Evolutionary conservation across 352 stramenopile genomes (phyloP).

Genomic region (Phytophthora pistaciae): DNA sequence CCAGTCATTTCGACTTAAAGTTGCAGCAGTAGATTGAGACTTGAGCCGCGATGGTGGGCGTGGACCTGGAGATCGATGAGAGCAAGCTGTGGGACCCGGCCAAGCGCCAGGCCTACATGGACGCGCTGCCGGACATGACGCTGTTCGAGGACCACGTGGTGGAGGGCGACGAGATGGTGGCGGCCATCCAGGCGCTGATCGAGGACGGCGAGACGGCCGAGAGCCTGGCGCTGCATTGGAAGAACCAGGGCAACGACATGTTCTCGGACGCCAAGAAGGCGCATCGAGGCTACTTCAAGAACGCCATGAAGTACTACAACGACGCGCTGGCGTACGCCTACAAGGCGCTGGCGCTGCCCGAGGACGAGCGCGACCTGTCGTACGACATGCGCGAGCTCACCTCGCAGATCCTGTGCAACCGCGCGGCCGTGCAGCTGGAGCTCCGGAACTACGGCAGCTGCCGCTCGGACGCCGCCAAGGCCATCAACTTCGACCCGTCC

Average conservation of each 20-base stretch:
- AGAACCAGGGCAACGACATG: slow-evolving; percentile 91
- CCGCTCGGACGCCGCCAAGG: slow-evolving; percentile 79
- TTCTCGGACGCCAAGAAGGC: slow-evolving; percentile 79
- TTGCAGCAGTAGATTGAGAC: slow-evolving; percentile 5
- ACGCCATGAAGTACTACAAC: slow-evolving; percentile 84
- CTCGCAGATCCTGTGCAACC: slow-evolving; percentile 84
- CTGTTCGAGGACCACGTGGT: slow-evolving; percentile 91
- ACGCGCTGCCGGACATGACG: slow-evolving; percentile 87
- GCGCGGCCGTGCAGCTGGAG: slow-evolving; percentile 82
- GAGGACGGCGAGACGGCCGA: slow-evolving; percentile 89
- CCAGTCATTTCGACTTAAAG: slow-evolving; percentile 36
- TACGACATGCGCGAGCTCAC: slow-evolving; percentile 81
- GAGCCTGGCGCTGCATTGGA: slow-evolving; percentile 87
- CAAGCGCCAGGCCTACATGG: slow-evolving; percentile 87
- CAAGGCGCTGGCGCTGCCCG: slow-evolving; percentile 75
- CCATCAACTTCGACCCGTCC: slow-evolving; percentile 70
- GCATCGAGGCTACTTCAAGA: slow-evolving; percentile 76
- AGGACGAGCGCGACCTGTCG: slow-evolving; percentile 61
- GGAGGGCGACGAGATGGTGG: slow-evolving; percentile 88
- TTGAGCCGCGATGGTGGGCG: slow-evolving; percentile 66
- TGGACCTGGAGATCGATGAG: slow-evolving; percentile 90
- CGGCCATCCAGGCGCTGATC: slow-evolving; percentile 88
- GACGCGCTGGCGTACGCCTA: slow-evolving; percentile 81
- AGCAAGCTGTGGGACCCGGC: slow-evolving; percentile 86
- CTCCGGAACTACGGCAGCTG: slow-evolving; percentile 90